Conservation (phyloP, 805 yeast genomes). For the Ogataea paraovalis region DNA sequence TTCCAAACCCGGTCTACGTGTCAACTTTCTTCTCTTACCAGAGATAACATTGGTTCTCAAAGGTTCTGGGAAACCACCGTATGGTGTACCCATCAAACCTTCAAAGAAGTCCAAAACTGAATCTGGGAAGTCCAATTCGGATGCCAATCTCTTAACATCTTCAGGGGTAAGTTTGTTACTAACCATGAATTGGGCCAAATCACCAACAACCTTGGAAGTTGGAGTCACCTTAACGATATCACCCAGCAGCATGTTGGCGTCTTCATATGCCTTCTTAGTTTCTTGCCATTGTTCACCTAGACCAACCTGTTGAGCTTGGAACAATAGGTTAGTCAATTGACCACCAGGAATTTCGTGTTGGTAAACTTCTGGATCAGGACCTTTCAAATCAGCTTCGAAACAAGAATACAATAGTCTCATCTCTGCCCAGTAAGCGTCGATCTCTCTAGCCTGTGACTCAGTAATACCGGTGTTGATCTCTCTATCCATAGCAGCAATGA, state of each 20-base stretch:
- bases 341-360: conserved; percentile 99
- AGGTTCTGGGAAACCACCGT: conserved; percentile 99
- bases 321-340: conserved; percentile 92
- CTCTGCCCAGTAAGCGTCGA: conserved; percentile 98
- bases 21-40: conserved; percentile 89
- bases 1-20: conserved; percentile 87
- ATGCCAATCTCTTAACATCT: conserved; percentile 85
- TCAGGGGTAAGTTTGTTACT: conserved; percentile 82
- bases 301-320: conserved; percentile 99
- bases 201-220: conserved; percentile 99
- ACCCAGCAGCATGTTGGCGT: conserved; percentile 87
- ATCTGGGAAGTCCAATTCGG: conserved; percentile 95
- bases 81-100: conserved; percentile 99
- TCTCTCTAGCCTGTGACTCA: conserved; percentile 64
- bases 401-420: conserved; percentile 95
- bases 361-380: conserved; percentile 99
- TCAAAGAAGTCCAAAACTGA: conserved; percentile 97
- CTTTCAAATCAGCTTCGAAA: conserved; percentile 97
- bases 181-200: conserved; percentile 99
- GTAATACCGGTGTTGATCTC: conserved; percentile 71
- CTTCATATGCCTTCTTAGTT: conserved; percentile 90
- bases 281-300: conserved; percentile 95
- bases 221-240: conserved; percentile 99
- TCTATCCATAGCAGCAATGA: conserved; percentile 89
- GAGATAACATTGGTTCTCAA: conserved; percentile 85